These are phyloP conservation scores for Hemisphaericaspora lyxosophila DNA, from an alignment of 1,139 yeast species.

Conservation along the genomic window DNA sequence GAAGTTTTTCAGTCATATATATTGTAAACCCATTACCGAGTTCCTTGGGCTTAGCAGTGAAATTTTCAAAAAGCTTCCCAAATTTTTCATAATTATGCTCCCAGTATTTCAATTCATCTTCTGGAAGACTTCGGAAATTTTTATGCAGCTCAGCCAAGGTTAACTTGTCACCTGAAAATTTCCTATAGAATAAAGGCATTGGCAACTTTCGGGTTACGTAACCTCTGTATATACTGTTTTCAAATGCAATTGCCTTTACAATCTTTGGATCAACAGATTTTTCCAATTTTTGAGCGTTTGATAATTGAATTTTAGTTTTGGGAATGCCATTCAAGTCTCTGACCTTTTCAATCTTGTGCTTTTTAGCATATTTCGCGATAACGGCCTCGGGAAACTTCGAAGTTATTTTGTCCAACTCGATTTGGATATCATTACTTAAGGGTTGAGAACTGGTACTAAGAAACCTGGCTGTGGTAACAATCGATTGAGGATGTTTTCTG, in stretches of 20 bases:
- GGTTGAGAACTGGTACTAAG: no score
- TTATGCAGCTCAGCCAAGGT: neutral
- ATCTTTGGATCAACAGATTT: neutral
- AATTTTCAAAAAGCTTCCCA: no score
- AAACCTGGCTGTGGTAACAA: no score
- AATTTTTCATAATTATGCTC: neutral
- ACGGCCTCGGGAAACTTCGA: no score
- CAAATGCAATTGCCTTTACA: neutral
- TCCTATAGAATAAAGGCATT: neutral
- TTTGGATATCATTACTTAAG: no score
- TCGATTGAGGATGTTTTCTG: no score
- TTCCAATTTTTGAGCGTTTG: no score
- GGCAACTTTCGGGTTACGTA: neutral
- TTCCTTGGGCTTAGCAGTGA: neutral
- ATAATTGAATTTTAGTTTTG: no score
- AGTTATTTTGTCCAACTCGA: no score
- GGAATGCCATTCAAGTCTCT: no score
- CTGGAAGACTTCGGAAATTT: neutral
- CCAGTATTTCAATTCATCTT: neutral
- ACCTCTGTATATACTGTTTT: neutral
- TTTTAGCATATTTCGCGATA: no score
- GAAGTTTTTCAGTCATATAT: neutral
- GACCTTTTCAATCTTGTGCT: no score
- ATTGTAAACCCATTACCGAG: neutral
- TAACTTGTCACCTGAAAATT: neutral